Evolutionary conservation across 208 protist genomes (phyloP).

Genomic region (Leishmania major): DNA sequence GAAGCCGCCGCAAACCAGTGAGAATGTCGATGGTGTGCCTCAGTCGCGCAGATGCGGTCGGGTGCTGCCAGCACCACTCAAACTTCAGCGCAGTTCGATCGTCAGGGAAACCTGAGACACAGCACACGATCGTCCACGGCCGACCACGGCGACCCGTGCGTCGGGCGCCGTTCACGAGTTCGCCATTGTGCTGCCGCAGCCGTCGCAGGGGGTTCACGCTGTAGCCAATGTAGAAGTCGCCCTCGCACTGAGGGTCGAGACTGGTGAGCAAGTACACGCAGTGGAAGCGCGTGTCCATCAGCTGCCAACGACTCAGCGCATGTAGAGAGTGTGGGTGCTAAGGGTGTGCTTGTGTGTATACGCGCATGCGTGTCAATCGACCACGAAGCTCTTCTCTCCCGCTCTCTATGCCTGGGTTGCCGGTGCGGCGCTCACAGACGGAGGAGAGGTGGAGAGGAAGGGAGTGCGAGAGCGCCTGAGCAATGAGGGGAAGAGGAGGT

Average conservation of each 20-base stretch:
- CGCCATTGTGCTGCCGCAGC: slow-evolving; percentile 95
- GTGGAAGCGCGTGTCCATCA: slow-evolving; percentile 90
- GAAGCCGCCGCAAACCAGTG: slow-evolving; percentile 44
- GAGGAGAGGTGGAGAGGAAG: background rate
- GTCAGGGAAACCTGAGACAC: slow-evolving; percentile 92
- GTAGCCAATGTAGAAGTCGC: slow-evolving; percentile 94
- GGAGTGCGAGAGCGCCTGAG: background rate
- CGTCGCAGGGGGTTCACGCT: slow-evolving; percentile 92
- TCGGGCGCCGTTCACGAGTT: slow-evolving; percentile 89
- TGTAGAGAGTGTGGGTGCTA: background rate
- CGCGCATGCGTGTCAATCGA: background rate
- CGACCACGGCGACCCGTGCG: slow-evolving; percentile 76
- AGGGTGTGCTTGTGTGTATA: slow-evolving; percentile 4
- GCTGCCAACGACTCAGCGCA: background rate
- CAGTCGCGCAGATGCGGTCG: slow-evolving; percentile 55
- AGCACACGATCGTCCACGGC: slow-evolving; percentile 92
- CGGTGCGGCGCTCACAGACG: background rate
- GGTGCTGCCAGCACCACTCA: slow-evolving; percentile 96
- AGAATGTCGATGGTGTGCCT: slow-evolving; percentile 40
- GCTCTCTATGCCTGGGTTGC: background rate
- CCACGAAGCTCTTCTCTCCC: background rate
- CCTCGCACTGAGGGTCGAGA: slow-evolving; percentile 57
- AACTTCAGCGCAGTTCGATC: slow-evolving; percentile 93
- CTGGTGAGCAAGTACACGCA: slow-evolving; percentile 92
- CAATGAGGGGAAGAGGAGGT: background rate